phyloP scores from a whole-genome alignment of 352 stramenopile species.

The Elongisporangium anandrum region DNA sequence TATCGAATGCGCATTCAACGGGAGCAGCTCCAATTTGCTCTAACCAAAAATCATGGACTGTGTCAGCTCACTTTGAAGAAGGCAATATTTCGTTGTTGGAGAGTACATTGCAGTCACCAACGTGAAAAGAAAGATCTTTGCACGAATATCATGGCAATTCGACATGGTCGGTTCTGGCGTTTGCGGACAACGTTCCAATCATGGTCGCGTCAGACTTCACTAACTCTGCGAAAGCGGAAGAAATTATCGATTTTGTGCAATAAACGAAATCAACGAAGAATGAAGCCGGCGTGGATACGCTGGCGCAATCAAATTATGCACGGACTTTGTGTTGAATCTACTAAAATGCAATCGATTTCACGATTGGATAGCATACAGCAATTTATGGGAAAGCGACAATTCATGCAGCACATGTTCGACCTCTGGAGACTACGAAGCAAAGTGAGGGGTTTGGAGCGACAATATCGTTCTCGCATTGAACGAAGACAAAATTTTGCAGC shows the following conservation, averaged over 20 bases:
- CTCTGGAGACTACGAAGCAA: slow-evolving; percentile 7
- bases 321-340: not conserved
- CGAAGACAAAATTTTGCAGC: slow-evolving; percentile 14
- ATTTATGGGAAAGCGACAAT: not conserved
- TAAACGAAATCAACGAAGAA: not conserved
- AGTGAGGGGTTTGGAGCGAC: slow-evolving; percentile 3
- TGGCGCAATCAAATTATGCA: not conserved
- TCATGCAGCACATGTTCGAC: slow-evolving; percentile 6
- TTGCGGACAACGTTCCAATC: not conserved
- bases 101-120: not conserved
- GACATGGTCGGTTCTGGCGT: not conserved
- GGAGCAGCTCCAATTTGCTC: not conserved
- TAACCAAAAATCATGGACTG: not conserved
- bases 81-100: not conserved
- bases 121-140: not conserved
- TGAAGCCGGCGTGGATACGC: not conserved
- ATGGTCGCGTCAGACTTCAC: not conserved
- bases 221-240: not conserved
- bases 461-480: slow-evolving; percentile 7
- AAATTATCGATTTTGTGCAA: not conserved
- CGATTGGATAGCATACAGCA: slow-evolving; percentile 4
- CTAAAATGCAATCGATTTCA: not conserved
- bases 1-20: slow-evolving; percentile 11
- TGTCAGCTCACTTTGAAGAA: not conserved
- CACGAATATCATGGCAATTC: not conserved